A percentile compares a stretch with the other conserved stretches of the same genome.
Conservation (phyloP, 2,329 filamentous ascomycete genomes). For the Alternaria infectoria region DNA sequence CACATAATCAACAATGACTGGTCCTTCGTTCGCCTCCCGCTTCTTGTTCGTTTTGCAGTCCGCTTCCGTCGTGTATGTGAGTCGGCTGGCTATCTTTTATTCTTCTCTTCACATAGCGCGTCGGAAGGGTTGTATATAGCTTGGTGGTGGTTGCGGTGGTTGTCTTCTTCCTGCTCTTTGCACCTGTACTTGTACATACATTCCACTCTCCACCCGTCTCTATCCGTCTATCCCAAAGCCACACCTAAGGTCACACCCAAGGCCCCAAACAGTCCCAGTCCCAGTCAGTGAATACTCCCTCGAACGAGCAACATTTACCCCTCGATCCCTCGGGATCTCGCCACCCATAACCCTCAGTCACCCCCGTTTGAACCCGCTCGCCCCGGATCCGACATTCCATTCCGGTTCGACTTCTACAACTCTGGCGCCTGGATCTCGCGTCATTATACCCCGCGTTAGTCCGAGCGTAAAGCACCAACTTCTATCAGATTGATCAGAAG, state of each 20-base stretch:
- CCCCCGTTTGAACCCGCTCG: neutral
- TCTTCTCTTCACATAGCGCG: slow-evolving; percentile 1
- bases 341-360: neutral
- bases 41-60: neutral
- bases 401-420: neutral
- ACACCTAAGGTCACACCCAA: neutral
- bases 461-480: neutral
- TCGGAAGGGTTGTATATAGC: neutral
- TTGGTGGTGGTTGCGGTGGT: neutral
- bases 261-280: neutral
- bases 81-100: neutral
- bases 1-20: neutral
- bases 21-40: neutral
- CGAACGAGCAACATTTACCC: neutral
- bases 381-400: neutral
- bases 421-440: neutral
- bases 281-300: neutral
- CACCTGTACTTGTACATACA: neutral
- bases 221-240: neutral
- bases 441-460: neutral
- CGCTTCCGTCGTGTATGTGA: neutral
- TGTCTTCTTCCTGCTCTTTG: neutral
- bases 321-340: neutral
- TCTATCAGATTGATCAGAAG: neutral
- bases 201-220: neutral